These are phyloP conservation scores for Buxus sempervirens DNA, from an alignment of 164 flowering plant genomes.

Conservation along the genomic window DNA sequence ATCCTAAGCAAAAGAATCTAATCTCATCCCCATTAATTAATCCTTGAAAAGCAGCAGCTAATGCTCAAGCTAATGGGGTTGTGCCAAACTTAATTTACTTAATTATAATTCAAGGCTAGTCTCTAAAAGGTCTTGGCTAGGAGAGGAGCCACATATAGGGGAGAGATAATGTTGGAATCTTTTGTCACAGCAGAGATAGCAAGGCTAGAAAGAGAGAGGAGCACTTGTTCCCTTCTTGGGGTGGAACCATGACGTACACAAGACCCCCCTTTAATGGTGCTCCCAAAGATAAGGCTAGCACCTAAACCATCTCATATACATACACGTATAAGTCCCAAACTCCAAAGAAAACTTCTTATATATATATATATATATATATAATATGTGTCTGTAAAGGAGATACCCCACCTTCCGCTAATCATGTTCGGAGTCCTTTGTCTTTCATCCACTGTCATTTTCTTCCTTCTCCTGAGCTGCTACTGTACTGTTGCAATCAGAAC, in stretches of 20 bases:
- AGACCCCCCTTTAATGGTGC: background rate
- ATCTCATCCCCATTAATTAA: background rate
- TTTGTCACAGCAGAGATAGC: constrained; percentile 20
- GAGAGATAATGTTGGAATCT: constrained; percentile 43
- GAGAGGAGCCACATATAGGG: background rate
- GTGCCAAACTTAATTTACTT: background rate
- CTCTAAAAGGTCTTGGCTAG: too few species aligned
- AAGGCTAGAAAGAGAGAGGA: background rate
- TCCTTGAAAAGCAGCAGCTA: too few species aligned
- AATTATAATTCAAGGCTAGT: background rate
- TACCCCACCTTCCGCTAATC: too few species aligned
- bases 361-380: too few species aligned
- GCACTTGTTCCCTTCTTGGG: constrained; percentile 25
- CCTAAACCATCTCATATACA: too few species aligned
- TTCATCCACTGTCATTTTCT: too few species aligned
- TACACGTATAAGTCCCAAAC: too few species aligned
- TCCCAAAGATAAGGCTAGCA: background rate
- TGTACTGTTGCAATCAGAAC: too few species aligned
- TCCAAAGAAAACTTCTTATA: too few species aligned
- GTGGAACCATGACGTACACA: constrained; percentile 16
- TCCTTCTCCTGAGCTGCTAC: too few species aligned
- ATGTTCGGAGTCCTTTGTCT: too few species aligned
- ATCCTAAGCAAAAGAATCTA: background rate
- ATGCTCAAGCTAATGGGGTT: background rate
- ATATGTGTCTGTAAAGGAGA: too few species aligned